Evolutionary conservation across 805 yeast genomes (phyloP).

Genomic region (Sugiyamaella smithiae): DNA sequence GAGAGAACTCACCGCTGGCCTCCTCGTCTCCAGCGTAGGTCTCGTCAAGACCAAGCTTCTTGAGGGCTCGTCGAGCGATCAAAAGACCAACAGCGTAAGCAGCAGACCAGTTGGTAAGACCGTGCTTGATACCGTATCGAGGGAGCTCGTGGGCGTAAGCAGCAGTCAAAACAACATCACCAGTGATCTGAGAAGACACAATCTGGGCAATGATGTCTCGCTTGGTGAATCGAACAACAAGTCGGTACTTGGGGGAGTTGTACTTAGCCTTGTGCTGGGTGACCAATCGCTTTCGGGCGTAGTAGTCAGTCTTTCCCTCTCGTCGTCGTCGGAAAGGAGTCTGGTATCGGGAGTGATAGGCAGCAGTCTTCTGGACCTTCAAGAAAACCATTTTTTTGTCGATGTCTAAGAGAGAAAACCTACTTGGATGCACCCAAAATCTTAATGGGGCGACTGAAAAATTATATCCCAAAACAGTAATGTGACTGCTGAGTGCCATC

Average conservation of each 20-base stretch:
- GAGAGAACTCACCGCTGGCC: conserved; percentile 98
- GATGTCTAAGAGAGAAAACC: background rate
- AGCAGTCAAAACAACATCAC: conserved; percentile 93
- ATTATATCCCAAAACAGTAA: background rate
- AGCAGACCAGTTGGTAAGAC: conserved; percentile 99
- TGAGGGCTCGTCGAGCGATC: conserved; percentile 98
- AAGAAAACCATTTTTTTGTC: conserved; percentile 68
- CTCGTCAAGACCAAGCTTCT: conserved; percentile 97
- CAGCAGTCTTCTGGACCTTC: conserved; percentile 71
- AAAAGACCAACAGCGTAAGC: conserved; percentile 98
- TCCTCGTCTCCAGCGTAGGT: conserved; percentile 98
- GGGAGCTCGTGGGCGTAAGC: conserved; percentile 99
- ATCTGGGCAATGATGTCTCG: conserved; percentile 98
- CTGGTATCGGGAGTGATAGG: conserved; percentile 99
- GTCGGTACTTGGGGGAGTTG: conserved; percentile 99
- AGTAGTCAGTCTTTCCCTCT: conserved; percentile 99
- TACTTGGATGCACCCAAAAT: background rate
- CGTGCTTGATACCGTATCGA: conserved; percentile 94
- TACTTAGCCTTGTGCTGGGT: conserved; percentile 99
- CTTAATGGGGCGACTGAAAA: background rate
- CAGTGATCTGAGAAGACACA: conserved; percentile 93
- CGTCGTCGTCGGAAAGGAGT: conserved; percentile 99
- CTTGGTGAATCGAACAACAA: conserved; percentile 99
- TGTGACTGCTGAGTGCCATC: conserved; percentile 3
- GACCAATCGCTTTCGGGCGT: conserved; percentile 99